phyloP scores from a whole-genome alignment of 2,329 filamentous ascomycete genomes.

The Colletotrichum noveboracense region DNA sequence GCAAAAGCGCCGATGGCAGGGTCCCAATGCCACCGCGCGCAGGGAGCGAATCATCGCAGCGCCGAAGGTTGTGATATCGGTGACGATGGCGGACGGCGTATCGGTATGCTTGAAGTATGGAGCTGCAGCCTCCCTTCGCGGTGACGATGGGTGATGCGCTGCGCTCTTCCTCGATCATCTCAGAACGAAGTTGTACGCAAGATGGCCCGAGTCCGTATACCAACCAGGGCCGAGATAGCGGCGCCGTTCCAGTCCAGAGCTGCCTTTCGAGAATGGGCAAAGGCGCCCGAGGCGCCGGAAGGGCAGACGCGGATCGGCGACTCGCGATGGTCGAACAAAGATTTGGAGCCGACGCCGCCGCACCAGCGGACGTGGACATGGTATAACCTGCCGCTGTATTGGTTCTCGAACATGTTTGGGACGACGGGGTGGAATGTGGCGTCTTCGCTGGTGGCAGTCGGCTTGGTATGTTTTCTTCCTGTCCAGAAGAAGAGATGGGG shows the following conservation, averaged over 20 bases:
- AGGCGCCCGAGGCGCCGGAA: conserved; percentile 22
- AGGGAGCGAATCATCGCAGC: not conserved
- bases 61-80: too few relatives aligned
- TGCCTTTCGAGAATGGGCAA: conserved; percentile 27
- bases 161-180: not conserved
- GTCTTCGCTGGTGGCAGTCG: conserved; percentile 30
- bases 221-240: conserved; percentile 11
- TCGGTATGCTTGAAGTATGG: not conserved
- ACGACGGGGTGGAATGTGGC: conserved; percentile 34
- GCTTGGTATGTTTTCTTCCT: too few relatives aligned
- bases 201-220: conserved; percentile 14
- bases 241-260: conserved; percentile 28
- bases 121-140: not conserved
- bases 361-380: conserved; percentile 33
- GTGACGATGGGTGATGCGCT: not conserved
- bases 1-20: conserved; percentile 20
- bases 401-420: conserved; percentile 32
- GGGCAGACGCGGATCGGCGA: conserved; percentile 26
- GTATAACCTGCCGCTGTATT: conserved; percentile 32
- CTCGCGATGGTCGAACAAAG: conserved; percentile 33
- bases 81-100: not conserved
- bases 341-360: conserved; percentile 32
- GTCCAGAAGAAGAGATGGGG: too few relatives aligned
- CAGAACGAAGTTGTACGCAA: not conserved
- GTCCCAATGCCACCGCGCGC: not conserved